phyloP scores from a whole-genome alignment of 768 basidiomycete species.

The Podaxis rugospora region DNA sequence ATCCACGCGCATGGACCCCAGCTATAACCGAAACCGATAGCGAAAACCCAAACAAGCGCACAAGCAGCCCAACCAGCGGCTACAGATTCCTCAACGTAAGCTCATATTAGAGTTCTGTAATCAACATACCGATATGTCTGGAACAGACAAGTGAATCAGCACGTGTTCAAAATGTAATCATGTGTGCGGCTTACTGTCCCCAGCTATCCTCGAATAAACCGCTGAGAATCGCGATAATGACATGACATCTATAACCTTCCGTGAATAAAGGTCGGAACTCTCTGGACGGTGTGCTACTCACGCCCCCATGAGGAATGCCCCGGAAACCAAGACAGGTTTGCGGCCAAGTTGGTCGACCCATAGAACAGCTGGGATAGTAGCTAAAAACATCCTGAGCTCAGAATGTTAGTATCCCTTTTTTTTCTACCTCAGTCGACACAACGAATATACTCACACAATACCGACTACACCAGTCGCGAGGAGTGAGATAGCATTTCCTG shows the following conservation, averaged over 20 bases:
- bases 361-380: slow-evolving; percentile 79
- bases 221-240: slow-evolving; percentile 65
- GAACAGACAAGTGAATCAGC: slow-evolving; percentile 8
- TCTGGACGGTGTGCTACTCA: slow-evolving; percentile 23
- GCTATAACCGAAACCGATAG: slow-evolving; percentile 71
- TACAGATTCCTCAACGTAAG: slow-evolving; percentile 11
- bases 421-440: neutral
- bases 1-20: slow-evolving; percentile 84
- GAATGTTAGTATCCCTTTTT: neutral
- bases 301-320: slow-evolving; percentile 69
- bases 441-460: slow-evolving; percentile 49
- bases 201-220: slow-evolving; percentile 57
- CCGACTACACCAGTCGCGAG: slow-evolving; percentile 69
- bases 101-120: neutral
- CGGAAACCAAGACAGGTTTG: slow-evolving; percentile 69
- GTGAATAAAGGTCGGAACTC: neutral
- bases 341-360: slow-evolving; percentile 76
- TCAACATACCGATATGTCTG: slow-evolving; percentile 29
- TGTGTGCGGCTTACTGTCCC: slow-evolving; percentile 30
- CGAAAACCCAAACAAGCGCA: slow-evolving; percentile 69
- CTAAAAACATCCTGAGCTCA: slow-evolving; percentile 58
- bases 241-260: slow-evolving; percentile 46
- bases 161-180: neutral
- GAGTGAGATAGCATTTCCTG: slow-evolving; percentile 52
- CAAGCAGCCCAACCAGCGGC: slow-evolving; percentile 75